Evolutionary conservation across 192 early-diverging fungal species (phyloP).

Genomic region (Coemansia sp.): DNA sequence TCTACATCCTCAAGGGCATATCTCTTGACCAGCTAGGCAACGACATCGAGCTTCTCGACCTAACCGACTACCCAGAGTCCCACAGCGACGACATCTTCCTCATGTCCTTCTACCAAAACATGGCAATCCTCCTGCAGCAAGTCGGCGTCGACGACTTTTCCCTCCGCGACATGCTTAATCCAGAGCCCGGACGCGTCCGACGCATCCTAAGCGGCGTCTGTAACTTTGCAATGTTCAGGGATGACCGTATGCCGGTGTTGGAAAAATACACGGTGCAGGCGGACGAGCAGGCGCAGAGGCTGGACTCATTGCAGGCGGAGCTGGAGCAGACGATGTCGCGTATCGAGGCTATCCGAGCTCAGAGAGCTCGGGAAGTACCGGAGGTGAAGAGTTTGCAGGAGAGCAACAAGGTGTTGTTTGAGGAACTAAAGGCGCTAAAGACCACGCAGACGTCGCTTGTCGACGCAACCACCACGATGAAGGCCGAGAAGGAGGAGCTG

Average conservation of each 20-base stretch:
- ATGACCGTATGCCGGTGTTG: constrained; percentile 65
- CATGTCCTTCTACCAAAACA: constrained; percentile 63
- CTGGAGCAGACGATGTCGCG: constrained; percentile 57
- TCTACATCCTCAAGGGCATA: constrained; percentile 66
- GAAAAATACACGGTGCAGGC: constrained; percentile 63
- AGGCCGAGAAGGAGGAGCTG: constrained; percentile 55
- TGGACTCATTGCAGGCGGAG: constrained; percentile 49
- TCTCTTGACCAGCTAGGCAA: constrained; percentile 54
- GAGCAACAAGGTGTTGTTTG: constrained; percentile 48
- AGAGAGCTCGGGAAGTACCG: constrained; percentile 57
- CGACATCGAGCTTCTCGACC: constrained; percentile 32
- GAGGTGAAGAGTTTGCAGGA: constrained; percentile 51
- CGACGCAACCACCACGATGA: constrained; percentile 46
- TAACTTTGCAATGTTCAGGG: constrained; percentile 89
- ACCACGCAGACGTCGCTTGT: constrained; percentile 44
- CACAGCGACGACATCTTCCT: constrained; percentile 63
- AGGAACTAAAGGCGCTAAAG: constrained; percentile 58
- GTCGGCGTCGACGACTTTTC: constrained; percentile 75
- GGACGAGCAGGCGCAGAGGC: constrained; percentile 48
- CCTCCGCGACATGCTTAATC: constrained; percentile 75
- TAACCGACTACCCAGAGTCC: constrained; percentile 56
- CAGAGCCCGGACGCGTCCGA: constrained; percentile 63
- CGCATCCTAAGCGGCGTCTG: constrained; percentile 79
- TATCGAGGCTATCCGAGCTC: constrained; percentile 55
- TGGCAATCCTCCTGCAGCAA: constrained; percentile 64